Evolutionary conservation across 805 yeast species (phyloP), one percentile per base, ranked within the genome.

Genomic region (Candida silvicultrix): DNA sequence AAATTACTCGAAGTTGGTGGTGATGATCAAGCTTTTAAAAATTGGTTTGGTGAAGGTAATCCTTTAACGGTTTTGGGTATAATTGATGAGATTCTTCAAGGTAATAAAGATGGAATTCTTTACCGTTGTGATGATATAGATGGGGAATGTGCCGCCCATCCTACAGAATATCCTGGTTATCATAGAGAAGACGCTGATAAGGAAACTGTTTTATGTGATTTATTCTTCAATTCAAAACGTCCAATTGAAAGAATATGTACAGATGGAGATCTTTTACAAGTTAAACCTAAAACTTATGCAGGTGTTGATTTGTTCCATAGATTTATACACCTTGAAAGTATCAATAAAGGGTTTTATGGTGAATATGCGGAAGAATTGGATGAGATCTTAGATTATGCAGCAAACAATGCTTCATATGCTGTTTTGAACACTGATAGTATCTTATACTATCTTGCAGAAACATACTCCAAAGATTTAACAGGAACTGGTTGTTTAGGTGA

Each of bases 101-200:
- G 62, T 16, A 50, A 60, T 15, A 65, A 66, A 43, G 52, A 53
- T 19, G 59, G 58, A 16, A 49, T 58, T 15, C 45, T 64, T 3
- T 59, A 61, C 50, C 54, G 70, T 37, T 67, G 70, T 57, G 71
- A 66, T 48, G 67, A 66, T 46, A 45, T 55, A 15, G 69, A 65
- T 44, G 66, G 64, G 18, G 44, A 51, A 36, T 67, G 70, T 55
- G 42, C 42, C 20, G 37, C 35, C 7, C 43, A 62, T 38, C 50
- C 54, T 25, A 56, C 55, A 32, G 55, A 57, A 21, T 66, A 59
- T 50, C 66, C 69, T 8, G 70, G 70, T 22, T 62, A 66, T 41
- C 65, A 64, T 53, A 58, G 70, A 46, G 62, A 52, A 20, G 55
- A 55, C 40, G 58, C 59, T n/a, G 48, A 59, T 16, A 52, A 56